These are phyloP conservation scores for Fonsecaea erecta DNA, from an alignment of 2,329 filamentous ascomycete genomes.

Conservation along the genomic window DNA sequence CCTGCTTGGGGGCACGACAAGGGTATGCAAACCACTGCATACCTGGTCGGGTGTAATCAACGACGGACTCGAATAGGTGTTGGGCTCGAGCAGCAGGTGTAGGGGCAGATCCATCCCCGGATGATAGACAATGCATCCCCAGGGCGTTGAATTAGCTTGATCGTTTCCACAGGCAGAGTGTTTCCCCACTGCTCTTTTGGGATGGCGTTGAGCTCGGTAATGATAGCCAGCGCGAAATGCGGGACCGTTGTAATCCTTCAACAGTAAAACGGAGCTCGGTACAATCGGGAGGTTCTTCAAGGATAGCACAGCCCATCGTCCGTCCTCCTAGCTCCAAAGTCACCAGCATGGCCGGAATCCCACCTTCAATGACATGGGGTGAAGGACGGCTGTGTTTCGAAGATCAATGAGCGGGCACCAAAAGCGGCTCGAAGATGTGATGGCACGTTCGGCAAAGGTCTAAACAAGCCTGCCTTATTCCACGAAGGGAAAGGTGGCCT, in stretches of 20 bases:
- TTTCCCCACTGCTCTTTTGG: conserved; percentile 3
- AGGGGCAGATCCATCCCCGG: conserved; percentile 10
- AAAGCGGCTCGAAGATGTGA: background rate
- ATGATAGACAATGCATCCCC: background rate
- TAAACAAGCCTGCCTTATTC: background rate
- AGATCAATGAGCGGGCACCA: background rate
- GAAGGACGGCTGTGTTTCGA: background rate
- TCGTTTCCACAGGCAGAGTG: background rate
- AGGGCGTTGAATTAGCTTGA: background rate
- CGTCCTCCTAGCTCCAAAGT: background rate
- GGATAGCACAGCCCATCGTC: background rate
- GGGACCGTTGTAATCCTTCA: background rate
- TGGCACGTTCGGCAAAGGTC: background rate
- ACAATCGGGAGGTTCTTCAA: background rate
- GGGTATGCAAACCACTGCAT: conserved; percentile 16
- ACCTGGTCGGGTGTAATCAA: conserved; percentile 13
- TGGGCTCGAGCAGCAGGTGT: background rate
- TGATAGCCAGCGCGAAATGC: background rate
- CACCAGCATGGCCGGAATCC: background rate
- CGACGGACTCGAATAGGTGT: conserved; percentile 6
- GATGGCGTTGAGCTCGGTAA: background rate
- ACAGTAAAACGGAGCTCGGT: background rate
- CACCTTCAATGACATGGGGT: background rate
- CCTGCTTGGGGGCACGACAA: background rate
- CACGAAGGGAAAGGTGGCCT: background rate